Evolutionary conservation across 306 rosid genomes (phyloP), one percentile per base, ranked within the genome.

Genomic region (Fagus crenata): DNA sequence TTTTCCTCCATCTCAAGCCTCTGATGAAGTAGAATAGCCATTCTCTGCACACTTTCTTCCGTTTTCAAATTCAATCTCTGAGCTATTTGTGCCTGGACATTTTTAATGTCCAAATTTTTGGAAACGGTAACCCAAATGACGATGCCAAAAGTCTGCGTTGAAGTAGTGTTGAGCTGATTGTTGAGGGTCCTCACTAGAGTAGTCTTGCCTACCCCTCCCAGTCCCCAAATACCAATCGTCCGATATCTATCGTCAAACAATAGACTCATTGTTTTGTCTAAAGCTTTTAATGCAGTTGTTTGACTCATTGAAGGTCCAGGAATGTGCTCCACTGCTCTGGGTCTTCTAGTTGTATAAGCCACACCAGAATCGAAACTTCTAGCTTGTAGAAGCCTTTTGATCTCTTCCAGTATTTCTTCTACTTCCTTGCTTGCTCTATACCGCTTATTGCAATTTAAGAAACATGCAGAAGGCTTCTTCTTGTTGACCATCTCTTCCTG

Each of bases 181-280:
- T 80, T 80, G 75, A 80, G 55, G 15, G 71, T 80, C 68, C 14
- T 73, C 14, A 73, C 78, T 31, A 80, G 74, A 0, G 78, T 55
- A 67, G 83, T 74, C 46, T 80, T 80, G 28, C 79, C 79, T 6
- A 77, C 60, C 13, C 79, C 78, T 9, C 83, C 75, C 54, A 55
- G 68, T 36, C 79, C 83, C 72, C 65, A 80, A 28, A 80, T 55
- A 55, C 71, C 69, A 74, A 74, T 67, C 53, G 22, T 67, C 0
- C 18, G 6, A 42, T 67, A 3, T 2, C 40, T 39, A 55, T 74
- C 22, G 18, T 55, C 79, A 22, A 22, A 22, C 53, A 80, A 58
- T 4, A 56, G 15, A 33, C 15, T 37, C 83, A 33, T 67, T 4
- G 31, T 67, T 58, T 67, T 36, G 69, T 78, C 64, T 67, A 49